Evolutionary conservation across 2,329 filamentous ascomycete genomes (phyloP).

Genomic region (Chaetomium globosum): DNA sequence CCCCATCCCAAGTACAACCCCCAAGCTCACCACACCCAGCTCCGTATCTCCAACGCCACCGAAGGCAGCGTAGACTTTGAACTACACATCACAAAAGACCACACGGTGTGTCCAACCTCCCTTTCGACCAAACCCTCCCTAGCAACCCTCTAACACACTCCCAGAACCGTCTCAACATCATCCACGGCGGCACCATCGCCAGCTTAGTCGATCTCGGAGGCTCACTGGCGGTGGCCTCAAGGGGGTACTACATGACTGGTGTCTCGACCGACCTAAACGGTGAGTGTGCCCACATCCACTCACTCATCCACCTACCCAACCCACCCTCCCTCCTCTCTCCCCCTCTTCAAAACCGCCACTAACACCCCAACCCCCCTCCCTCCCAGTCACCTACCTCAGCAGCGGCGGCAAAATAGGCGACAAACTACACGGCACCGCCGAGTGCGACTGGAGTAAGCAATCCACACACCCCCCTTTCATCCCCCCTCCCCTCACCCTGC

Average conservation of each 20-base stretch:
- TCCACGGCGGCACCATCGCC: slow-evolving; percentile 78
- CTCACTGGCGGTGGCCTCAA: slow-evolving; percentile 66
- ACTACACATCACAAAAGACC: slow-evolving; percentile 71
- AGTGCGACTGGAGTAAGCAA: slow-evolving; percentile 62
- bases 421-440: slow-evolving; percentile 57
- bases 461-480: no score
- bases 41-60: slow-evolving; percentile 66
- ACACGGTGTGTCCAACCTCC: slow-evolving; percentile 60
- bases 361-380: background rate
- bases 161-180: slow-evolving; percentile 73
- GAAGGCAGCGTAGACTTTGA: slow-evolving; percentile 75
- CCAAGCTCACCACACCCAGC: slow-evolving; percentile 47
- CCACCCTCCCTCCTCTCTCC: no score
- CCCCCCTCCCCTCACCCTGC: background rate
- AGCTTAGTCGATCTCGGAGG: slow-evolving; percentile 71
- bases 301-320: no score
- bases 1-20: background rate
- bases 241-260: slow-evolving; percentile 63
- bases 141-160: background rate
- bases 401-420: slow-evolving; percentile 62
- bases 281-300: slow-evolving; percentile 36
- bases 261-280: slow-evolving; percentile 68
- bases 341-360: no score
- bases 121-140: no score
- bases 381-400: slow-evolving; percentile 63